Conservation (phyloP, 139 green algal genomes). For the Desmodesmus armatus region DNA sequence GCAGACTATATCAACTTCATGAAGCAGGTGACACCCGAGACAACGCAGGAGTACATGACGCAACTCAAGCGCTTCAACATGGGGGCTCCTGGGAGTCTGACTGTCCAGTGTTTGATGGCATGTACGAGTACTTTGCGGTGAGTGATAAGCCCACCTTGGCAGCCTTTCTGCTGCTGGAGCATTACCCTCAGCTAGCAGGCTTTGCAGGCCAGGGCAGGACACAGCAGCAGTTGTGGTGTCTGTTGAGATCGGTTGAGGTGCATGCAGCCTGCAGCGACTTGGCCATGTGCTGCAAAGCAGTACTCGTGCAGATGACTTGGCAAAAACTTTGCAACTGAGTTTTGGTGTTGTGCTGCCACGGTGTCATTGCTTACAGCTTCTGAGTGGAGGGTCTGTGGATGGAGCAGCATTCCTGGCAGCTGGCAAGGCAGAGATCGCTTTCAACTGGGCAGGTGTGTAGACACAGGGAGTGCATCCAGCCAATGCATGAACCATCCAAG, state of each 20-base stretch:
- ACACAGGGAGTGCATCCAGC: no score
- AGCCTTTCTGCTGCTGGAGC: no score
- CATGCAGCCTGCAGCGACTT: no score
- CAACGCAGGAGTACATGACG: conserved; percentile 93
- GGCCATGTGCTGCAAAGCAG: no score
- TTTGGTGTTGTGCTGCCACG: no score
- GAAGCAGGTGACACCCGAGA: conserved; percentile 92
- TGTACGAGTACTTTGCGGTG: conserved; percentile 91
- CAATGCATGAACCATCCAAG: no score
- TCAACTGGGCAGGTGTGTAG: conserved; percentile 95
- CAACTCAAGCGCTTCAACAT: conserved; percentile 98
- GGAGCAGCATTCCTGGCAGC: conserved; percentile 92
- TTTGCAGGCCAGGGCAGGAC: no score
- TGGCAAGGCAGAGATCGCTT: conserved; percentile 82
- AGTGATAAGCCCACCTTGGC: neutral
- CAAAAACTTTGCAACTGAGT: no score
- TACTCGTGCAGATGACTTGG: no score
- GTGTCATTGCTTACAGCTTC: conserved; percentile 69
- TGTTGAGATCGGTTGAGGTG: no score
- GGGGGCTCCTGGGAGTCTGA: conserved; percentile 93
- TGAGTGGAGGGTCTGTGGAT: conserved; percentile 90
- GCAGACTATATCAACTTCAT: conserved; percentile 99
- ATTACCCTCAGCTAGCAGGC: no score
- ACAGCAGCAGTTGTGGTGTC: neutral
- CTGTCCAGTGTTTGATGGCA: conserved; percentile 97